Evolutionary conservation across 257 asterid genomes (phyloP), one percentile per base, ranked within the genome.

Genomic region (Rubia yunnanensis): DNA sequence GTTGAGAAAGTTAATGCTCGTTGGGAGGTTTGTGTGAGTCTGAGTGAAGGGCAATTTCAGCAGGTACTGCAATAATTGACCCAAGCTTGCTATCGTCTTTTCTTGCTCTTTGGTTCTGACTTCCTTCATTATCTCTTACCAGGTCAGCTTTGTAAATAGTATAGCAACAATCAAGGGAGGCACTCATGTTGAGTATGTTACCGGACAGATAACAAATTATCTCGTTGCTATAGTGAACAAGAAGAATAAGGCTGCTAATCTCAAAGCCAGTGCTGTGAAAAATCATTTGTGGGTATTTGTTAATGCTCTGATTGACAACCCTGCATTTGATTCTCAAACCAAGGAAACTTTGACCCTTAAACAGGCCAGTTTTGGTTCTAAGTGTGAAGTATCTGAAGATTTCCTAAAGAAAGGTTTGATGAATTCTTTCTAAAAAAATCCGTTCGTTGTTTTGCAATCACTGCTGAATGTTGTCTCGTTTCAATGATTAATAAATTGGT

Each of bases 111-210:
- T 20, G 44, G 7, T 2, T 55, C 26, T 22, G 32, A 55, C 20
- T 35, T 44, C 28, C n/a, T 15, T n/a, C 24, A 32, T 31, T 64
- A 15, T 62, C 35, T 46, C 70, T 67, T 54, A 23, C 53, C 88
- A 94, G 99, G 99, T 94, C 77, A 94, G 99, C 79, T 94, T 94
- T 65, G 99, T 94, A 3, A 94, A 94, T 65, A 80, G 85, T 67
- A 94, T 94, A 67, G 85, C 98, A 35, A 94, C 99, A 48, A 80
- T 90, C 81, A 94, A 94, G 76, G 99, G 99, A n/a, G 99, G 99
- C 66, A 94, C 97, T 63, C 99, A 90, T 74, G 97, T 94, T 23
- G 99, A 94, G 73, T 88, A 86, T 78, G 90, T 90, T 24, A 87
- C 99, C 26, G 83, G 80, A 67, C 94, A 94, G 86, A 86, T 94